Evolutionary conservation across 345 rosid species (phyloP).

Genomic region (Nephelium lappaceum): DNA sequence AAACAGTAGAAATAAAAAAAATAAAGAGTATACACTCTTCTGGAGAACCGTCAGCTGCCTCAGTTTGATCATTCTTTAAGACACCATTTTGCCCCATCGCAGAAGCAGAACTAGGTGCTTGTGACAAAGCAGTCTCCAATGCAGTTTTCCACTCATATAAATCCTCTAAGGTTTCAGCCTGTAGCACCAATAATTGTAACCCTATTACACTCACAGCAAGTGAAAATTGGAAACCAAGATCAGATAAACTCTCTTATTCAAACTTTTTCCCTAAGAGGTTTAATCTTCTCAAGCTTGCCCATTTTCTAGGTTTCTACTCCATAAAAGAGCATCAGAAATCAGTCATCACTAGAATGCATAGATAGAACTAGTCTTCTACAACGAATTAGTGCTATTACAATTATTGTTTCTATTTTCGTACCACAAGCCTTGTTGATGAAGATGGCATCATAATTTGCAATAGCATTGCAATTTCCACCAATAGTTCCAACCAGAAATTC

Average conservation of each 20-base stretch:
- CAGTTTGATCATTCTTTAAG: conserved; percentile 66
- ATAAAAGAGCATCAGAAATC: background rate
- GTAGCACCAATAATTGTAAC: conserved; percentile 24
- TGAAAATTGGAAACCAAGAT: conserved; percentile 10
- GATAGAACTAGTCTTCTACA: background rate
- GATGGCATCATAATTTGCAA: background rate
- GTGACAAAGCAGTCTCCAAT: conserved; percentile 85
- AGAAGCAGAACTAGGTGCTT: conserved; percentile 81
- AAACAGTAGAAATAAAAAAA: background rate
- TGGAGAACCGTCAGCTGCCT: conserved; percentile 44
- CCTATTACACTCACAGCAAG: background rate
- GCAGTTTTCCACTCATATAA: conserved; percentile 89
- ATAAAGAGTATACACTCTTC: conserved; percentile 44
- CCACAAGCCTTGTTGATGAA: background rate
- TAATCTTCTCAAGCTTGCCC: conserved; percentile 11
- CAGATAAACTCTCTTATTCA: background rate
- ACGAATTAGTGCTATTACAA: background rate
- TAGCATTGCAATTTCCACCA: background rate
- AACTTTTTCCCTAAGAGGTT: background rate
- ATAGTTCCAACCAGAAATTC: background rate
- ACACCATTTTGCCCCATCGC: conserved; percentile 82
- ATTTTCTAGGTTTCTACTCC: conserved; percentile 2
- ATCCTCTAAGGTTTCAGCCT: conserved; percentile 94
- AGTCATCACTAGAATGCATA: background rate
- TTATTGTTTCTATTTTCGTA: background rate